Evolutionary conservation across 805 yeast species (phyloP).

Genomic region (Phaffomyces opuntiae): DNA sequence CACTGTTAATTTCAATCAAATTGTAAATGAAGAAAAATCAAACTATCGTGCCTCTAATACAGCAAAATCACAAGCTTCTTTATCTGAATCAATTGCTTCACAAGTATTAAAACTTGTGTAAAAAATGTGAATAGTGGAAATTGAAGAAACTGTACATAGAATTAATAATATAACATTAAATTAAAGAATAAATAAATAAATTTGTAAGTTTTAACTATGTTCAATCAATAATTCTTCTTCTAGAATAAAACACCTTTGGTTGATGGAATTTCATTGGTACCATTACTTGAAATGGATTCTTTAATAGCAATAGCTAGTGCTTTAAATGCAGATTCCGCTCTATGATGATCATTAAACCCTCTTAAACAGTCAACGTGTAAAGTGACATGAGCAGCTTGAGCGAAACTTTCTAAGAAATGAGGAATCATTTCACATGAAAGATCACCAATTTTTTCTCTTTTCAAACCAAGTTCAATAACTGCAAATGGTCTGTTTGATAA

Average conservation of each 20-base stretch:
- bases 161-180: background rate
- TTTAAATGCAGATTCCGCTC: slow-evolving; percentile 94
- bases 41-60: background rate
- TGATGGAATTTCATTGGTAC: slow-evolving; percentile 87
- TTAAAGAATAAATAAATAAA: background rate
- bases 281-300: slow-evolving; percentile 78
- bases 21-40: background rate
- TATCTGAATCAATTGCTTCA: background rate
- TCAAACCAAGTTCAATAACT: slow-evolving; percentile 80
- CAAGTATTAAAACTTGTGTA: background rate
- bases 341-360: slow-evolving; percentile 93
- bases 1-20: background rate
- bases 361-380: slow-evolving; percentile 91
- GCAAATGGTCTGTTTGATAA: slow-evolving; percentile 90
- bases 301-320: slow-evolving; percentile 89
- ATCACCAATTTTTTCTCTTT: slow-evolving; percentile 90
- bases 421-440: slow-evolving; percentile 95
- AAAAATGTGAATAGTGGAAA: background rate
- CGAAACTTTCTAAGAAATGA: slow-evolving; percentile 92
- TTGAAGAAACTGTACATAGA: background rate
- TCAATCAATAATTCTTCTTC: background rate
- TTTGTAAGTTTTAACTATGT: no score
- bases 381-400: slow-evolving; percentile 85
- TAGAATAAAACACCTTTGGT: slow-evolving; percentile 89
- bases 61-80: background rate